Percentiles rank a stretch among this genome's conserved stretches.
These are phyloP conservation scores for Closterium sp. DNA, from an alignment of 139 green algal genomes.

Conservation along the genomic window DNA sequence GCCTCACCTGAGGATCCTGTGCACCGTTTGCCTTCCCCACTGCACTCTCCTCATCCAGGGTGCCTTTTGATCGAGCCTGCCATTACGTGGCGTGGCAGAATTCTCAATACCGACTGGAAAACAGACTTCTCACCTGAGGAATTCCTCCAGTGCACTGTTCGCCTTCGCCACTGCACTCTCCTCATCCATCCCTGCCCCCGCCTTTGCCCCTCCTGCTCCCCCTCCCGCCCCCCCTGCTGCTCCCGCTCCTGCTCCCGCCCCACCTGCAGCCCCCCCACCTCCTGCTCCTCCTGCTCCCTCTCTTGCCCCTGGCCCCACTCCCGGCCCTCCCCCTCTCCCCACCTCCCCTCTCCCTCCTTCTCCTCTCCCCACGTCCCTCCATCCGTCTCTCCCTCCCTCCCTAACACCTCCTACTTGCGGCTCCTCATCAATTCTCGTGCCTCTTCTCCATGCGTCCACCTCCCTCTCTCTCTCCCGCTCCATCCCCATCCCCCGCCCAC, in stretches of 20 bases:
- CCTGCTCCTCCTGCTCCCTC: not conserved
- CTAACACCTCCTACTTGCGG: not conserved
- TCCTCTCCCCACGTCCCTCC: not conserved
- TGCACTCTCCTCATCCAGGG: not conserved
- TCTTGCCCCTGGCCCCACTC: not conserved
- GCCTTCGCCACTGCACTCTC: conserved; percentile 18
- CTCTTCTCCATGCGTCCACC: not conserved
- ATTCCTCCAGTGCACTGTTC: conserved; percentile 5
- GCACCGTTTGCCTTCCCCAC: conserved; percentile 3
- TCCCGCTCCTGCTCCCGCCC: not conserved
- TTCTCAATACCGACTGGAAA: too few species aligned
- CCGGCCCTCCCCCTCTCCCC: not conserved
- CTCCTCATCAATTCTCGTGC: not conserved
- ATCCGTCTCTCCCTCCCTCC: not conserved
- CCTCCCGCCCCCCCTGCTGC: not conserved
- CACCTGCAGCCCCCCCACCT: not conserved
- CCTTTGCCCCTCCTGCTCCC: conserved; percentile 3
- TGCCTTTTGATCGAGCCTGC: too few species aligned
- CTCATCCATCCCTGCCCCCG: not conserved
- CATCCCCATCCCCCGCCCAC: not conserved
- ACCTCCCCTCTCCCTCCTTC: not conserved
- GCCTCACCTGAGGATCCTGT: conserved; percentile 3
- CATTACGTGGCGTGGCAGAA: too few species aligned
- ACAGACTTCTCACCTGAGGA: conserved; percentile 10
- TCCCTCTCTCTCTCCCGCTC: not conserved